Evolutionary conservation across 2,329 filamentous ascomycete genomes (phyloP), one percentile per base, ranked within the genome.

Genomic region (Aciculosporium take): DNA sequence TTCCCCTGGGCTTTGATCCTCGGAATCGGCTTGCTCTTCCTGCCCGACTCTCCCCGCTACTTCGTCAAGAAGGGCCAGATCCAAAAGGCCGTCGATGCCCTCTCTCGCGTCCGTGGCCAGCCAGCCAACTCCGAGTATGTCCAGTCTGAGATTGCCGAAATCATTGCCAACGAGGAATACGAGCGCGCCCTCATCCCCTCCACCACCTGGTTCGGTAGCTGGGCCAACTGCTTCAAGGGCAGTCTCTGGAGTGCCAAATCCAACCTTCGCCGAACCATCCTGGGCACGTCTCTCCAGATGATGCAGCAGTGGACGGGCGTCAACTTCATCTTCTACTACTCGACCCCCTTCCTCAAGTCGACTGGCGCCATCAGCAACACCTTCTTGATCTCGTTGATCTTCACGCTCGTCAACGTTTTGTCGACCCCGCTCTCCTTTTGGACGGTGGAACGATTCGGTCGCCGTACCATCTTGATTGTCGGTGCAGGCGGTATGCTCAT

Each of bases 321-420:
- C 65, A 94, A 94, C 72, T 93, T 89, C 65, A 84, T 91, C 70
- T 91, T 88, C 69, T 84, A 85, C 67, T 85, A 80, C 67, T 85
- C 83, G 28, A 87, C 84, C 27, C 76, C 82, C 45, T 93, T 94
- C 76, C 83, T 94, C 66, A 64, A 82, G 63, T 77, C 79, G 20
- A 79, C 82, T 24, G 81, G 81, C 50, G 81, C 82, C 53, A 85
- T 93, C 54, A 51, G 58, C 46, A 81, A 94, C 69, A 70, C 75
- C 33, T 94, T 94, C 74, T 61, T 93, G 52, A 87, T 91, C 58
- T 82, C 79, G 44, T 71, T 94, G 56, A 74, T 94, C 66, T 89
- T 85, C 61, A 91, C 83, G 48, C 73, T 91, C 41, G 84, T 94
- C 68, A 94, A 94, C 66, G 84, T 91, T 47, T 72, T 65, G 64